A percentile compares a stretch with the other conserved stretches of the same genome.
Conservation (phyloP, 1,284 basidiomycete species). For the Jaminaea rosea region DNA sequence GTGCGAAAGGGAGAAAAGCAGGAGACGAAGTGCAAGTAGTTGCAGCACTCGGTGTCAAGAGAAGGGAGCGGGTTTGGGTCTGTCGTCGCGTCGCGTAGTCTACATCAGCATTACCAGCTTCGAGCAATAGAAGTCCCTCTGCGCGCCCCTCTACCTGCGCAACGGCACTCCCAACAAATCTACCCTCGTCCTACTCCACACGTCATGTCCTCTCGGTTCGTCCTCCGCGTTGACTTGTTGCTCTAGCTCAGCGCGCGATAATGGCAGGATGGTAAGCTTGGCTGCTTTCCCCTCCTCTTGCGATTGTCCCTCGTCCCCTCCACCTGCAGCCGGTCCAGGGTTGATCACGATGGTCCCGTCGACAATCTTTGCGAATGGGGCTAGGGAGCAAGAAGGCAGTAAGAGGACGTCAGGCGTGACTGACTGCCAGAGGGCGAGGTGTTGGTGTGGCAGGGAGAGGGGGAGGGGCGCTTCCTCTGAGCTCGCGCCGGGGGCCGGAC, state of each 20-base stretch:
- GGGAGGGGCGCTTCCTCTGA: slow-evolving; percentile 7
- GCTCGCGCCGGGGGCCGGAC: slow-evolving; percentile 33
- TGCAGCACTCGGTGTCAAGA: too few species aligned
- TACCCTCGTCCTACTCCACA: slow-evolving; percentile 1
- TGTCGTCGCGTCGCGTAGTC: too few species aligned
- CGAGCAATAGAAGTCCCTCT: too few species aligned
- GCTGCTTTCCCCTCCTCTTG: neutral
- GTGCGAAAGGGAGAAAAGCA: too few species aligned
- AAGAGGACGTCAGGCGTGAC: slow-evolving; percentile 70
- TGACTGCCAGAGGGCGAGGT: slow-evolving; percentile 22
- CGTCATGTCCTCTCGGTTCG: neutral
- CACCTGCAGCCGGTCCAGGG: too few species aligned
- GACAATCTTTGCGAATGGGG: slow-evolving; percentile 71
- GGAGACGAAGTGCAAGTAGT: too few species aligned
- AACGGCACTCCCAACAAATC: neutral
- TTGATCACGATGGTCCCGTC: slow-evolving; percentile 63
- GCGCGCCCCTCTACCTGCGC: neutral
- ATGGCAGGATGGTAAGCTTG: neutral
- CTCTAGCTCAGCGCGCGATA: neutral
- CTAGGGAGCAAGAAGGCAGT: slow-evolving; percentile 65
- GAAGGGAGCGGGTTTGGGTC: too few species aligned
- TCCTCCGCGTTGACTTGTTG: neutral
- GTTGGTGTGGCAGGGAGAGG: slow-evolving; percentile 32
- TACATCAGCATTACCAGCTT: too few species aligned
- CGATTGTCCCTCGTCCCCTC: neutral